Conservation (phyloP, 225 moss, liverwort and hornwort genomes). For the Sphagnum tenellum region DNA sequence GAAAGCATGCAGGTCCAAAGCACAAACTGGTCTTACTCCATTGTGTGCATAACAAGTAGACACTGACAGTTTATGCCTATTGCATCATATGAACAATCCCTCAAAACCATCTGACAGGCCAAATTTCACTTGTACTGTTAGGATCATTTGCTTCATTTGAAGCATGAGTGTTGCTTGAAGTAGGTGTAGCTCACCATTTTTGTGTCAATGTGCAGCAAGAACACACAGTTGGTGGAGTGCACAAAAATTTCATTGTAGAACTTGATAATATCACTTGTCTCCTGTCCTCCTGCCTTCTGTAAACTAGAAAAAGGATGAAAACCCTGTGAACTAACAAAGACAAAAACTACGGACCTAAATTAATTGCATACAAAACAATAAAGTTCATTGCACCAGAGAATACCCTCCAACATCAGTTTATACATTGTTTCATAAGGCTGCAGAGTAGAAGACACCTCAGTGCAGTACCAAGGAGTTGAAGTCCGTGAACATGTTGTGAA, state of each 20-base stretch:
- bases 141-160: constrained; percentile 17
- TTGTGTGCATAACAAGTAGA: too few species aligned
- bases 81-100: too few species aligned
- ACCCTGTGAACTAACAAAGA: too few species aligned
- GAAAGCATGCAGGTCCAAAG: too few species aligned
- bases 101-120: too few species aligned
- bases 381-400: background rate
- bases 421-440: too few species aligned
- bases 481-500: constrained; percentile 74
- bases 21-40: too few species aligned
- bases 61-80: too few species aligned
- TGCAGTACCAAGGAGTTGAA: background rate
- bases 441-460: too few species aligned
- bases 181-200: constrained; percentile 22
- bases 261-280: constrained; percentile 80
- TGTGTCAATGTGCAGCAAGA: constrained; percentile 66
- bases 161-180: constrained; percentile 22
- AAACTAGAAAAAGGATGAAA: background rate
- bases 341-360: constrained; percentile 4
- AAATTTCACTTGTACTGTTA: too few species aligned
- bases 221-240: constrained; percentile 70
- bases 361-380: background rate
- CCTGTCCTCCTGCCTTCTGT: constrained; percentile 63
- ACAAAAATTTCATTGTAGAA: constrained; percentile 95
- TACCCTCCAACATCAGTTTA: background rate